Evolutionary conservation across 78 protist genomes (phyloP).

Genomic region (Acrasis kona): DNA sequence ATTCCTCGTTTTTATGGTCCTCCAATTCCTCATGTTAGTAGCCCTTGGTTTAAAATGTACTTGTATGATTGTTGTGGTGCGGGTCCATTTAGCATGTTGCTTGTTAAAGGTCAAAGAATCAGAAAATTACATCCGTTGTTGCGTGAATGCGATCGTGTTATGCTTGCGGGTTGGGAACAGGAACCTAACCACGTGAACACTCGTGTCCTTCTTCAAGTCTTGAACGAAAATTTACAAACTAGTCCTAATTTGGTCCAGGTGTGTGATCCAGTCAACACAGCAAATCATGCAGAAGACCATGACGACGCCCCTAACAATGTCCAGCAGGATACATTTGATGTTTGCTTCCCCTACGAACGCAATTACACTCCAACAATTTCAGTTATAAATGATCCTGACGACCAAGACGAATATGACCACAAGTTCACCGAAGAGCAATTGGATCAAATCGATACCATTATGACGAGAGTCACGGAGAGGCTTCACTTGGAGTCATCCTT

Average conservation of each 20-base stretch:
- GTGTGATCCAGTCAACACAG: too few species aligned
- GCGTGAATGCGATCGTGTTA: neutral
- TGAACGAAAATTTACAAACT: neutral
- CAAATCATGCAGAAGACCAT: too few species aligned
- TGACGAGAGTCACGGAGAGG: neutral
- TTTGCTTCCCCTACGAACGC: neutral
- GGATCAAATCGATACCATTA: neutral
- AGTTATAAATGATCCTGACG: too few species aligned
- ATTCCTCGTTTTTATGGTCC: conserved; percentile 53
- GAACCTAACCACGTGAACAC: neutral
- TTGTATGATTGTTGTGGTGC: conserved; percentile 30
- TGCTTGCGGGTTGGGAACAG: neutral
- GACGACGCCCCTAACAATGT: too few species aligned
- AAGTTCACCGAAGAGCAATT: neutral
- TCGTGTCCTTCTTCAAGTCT: neutral
- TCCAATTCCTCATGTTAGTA: conserved; percentile 24
- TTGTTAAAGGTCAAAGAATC: conserved; percentile 50
- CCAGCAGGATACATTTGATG: neutral
- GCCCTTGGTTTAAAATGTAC: conserved; percentile 69
- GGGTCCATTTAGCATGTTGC: conserved; percentile 55
- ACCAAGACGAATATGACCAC: too few species aligned
- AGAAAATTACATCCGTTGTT: conserved; percentile 35
- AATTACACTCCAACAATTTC: too few species aligned
- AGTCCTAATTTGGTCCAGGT: neutral
- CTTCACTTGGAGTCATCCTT: neutral